Percentiles rank a stretch among this genome's conserved stretches.
phyloP scores from a whole-genome alignment of 306 rosid genomes.

The Gynostemma pentaphyllum region DNA sequence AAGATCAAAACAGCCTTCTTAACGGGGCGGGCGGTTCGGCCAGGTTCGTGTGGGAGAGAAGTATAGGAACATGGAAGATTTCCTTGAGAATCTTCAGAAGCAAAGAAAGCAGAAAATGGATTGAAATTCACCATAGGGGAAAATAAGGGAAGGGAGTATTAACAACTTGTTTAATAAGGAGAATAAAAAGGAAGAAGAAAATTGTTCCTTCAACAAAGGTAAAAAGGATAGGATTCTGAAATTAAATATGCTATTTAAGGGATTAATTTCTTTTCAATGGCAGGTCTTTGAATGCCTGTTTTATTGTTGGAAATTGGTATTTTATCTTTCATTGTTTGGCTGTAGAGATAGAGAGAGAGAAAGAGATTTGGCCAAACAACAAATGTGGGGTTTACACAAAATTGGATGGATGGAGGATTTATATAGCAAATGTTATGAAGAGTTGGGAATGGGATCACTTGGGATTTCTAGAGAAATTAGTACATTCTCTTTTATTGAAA shows the following conservation, averaged over 20 bases:
- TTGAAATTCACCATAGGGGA: slow-evolving; percentile 22
- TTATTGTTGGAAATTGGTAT: neutral
- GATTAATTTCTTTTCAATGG: neutral
- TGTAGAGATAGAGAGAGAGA: neutral
- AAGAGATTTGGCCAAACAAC: neutral
- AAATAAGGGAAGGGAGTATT: too few relatives aligned
- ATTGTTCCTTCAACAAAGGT: too few relatives aligned
- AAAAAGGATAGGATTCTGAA: neutral
- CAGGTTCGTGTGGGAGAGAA: slow-evolving; percentile 24
- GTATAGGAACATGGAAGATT: slow-evolving; percentile 27
- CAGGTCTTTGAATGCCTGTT: neutral
- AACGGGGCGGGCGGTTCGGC: neutral
- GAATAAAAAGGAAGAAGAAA: too few relatives aligned
- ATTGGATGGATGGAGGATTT: neutral
- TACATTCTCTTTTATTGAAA: too few relatives aligned
- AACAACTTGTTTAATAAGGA: too few relatives aligned
- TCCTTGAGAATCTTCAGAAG: neutral
- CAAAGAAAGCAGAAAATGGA: slow-evolving; percentile 14
- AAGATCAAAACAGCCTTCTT: slow-evolving; percentile 18
- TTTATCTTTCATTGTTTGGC: neutral
- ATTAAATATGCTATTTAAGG: neutral
- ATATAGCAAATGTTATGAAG: neutral
- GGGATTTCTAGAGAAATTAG: neutral
- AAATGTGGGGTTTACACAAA: neutral
- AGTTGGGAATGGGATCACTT: too few relatives aligned